A percentile compares a stretch with the other conserved stretches of the same genome.
Conservation (phyloP, 2,329 filamentous ascomycete genomes). For the Akanthomyces muscarius region DNA sequence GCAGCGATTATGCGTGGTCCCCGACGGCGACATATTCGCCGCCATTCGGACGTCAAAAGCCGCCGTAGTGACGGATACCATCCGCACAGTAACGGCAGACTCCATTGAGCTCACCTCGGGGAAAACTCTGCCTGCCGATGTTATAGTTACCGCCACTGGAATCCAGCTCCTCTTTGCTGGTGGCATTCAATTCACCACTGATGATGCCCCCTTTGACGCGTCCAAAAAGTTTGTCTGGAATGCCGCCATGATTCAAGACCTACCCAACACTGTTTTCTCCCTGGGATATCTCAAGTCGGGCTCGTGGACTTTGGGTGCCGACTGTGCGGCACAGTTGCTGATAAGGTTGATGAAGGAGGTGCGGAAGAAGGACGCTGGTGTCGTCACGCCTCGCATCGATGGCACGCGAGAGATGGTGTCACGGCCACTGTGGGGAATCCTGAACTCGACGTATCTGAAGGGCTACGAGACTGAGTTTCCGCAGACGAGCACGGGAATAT, state of each 20-base stretch:
- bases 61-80: conserved; percentile 48
- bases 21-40: conserved; percentile 53
- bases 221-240: conserved; percentile 57
- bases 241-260: conserved; percentile 59
- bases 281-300: conserved; percentile 60
- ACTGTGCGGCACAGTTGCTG: conserved; percentile 40
- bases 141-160: conserved; percentile 67
- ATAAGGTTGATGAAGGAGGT: neutral
- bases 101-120: conserved; percentile 48
- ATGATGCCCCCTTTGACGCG: conserved; percentile 48
- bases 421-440: neutral
- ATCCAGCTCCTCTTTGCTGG: conserved; percentile 58
- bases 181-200: conserved; percentile 48
- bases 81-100: conserved; percentile 46
- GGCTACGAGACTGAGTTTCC: neutral
- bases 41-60: conserved; percentile 36
- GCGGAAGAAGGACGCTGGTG: neutral
- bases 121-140: conserved; percentile 53
- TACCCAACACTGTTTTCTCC: conserved; percentile 60
- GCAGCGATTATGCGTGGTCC: conserved; percentile 68
- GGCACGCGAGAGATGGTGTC: neutral
- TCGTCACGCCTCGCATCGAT: neutral
- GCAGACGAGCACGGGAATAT: conserved; percentile 7
- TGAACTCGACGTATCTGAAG: conserved; percentile 6
- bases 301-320: conserved; percentile 64